Base-by-base conservation (phyloP, 1,284 basidiomycete genomes). In the Mrakiaceae sp. region DNA sequence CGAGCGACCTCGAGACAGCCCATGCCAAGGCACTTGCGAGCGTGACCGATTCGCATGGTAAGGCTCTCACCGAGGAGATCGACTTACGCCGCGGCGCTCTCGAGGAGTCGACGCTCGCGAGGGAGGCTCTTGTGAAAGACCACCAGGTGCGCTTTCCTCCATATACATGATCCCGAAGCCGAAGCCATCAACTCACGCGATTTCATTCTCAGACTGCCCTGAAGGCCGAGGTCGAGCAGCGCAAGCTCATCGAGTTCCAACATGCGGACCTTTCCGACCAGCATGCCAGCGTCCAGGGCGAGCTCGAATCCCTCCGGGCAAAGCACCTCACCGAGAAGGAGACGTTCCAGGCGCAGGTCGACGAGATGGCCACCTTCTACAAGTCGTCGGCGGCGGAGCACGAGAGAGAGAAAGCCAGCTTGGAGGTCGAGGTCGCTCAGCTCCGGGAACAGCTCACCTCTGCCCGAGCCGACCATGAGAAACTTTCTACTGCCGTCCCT, bases 251-350 rank as follows among this genome's bases (percentile, higher is more conserved):
- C 4, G 49, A 60, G 7, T 49, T 11, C 11, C 47, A 58, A 12
- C 72, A 81, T 27, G 64, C 71, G 9, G 75, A 81, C 53, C 79
- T 82, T 69, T 78, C 74, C 58, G 72, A 77, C 47, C 75, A 74
- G 43, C 74, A 82, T 50, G 70, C 74, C n/a, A 69, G 69, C 27
- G 68, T 76, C 4, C 67, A 81, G n/a, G 72, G 73, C n/a, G 76
- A 79, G 49, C 70, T 80, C 50, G 78, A 78, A 39, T 72, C 74
- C 3, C 75, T 84, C 60, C 77, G 76, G 56, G 79, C 79, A 68
- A 81, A 84, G 60, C 81, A 81, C 59, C 81, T 83, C 27, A 74
- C 76, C 43, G 81, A 87, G 70, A 75, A 86, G 52, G 80, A 78
- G 16, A 77, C 76, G 68, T 78, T 87, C 61, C 80, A 80, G 64